Conservation (phyloP, 2,329 filamentous ascomycete genomes). For the Pyricularia grisea region DNA sequence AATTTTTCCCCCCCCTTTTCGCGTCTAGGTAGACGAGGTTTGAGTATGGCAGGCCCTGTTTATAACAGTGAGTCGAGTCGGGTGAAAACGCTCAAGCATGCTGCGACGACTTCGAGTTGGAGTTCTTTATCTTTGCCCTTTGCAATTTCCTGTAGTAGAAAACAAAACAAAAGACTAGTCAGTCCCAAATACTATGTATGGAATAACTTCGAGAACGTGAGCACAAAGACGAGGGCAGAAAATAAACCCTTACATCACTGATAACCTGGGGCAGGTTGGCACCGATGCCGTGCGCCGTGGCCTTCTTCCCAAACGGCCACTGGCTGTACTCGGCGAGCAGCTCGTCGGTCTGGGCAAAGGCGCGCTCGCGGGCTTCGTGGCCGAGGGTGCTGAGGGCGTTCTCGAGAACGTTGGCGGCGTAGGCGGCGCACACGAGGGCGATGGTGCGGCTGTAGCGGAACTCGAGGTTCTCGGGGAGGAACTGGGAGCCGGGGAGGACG, state of each 20-base stretch:
- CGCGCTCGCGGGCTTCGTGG: constrained; percentile 87
- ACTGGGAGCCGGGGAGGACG: constrained; percentile 76
- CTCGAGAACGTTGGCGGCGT: constrained; percentile 95
- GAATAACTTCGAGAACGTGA: background rate
- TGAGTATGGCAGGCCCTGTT: constrained; percentile 10
- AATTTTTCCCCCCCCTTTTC: no score
- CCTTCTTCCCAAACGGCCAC: constrained; percentile 88
- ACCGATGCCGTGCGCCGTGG: constrained; percentile 71
- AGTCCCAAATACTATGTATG: background rate
- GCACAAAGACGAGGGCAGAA: background rate
- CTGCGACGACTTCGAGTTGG: constrained; percentile 93
- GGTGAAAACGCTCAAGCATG: constrained; percentile 95
- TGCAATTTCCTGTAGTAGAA: constrained; percentile 56
- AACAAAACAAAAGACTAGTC: constrained; percentile 8
- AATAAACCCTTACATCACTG: constrained; percentile 47
- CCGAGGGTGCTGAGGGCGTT: constrained; percentile 92
- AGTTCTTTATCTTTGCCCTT: constrained; percentile 87
- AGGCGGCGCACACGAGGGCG: constrained; percentile 94
- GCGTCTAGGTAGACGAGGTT: background rate
- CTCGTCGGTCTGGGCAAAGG: constrained; percentile 96
- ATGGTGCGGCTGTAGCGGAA: constrained; percentile 89
- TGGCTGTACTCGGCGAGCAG: constrained; percentile 92
- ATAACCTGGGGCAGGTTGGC: constrained; percentile 87
- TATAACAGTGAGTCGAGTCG: constrained; percentile 91
- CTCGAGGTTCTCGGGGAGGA: constrained; percentile 88